Conservation (phyloP, 1,284 basidiomycete genomes). For the Coniferiporia sulphurascens region DNA sequence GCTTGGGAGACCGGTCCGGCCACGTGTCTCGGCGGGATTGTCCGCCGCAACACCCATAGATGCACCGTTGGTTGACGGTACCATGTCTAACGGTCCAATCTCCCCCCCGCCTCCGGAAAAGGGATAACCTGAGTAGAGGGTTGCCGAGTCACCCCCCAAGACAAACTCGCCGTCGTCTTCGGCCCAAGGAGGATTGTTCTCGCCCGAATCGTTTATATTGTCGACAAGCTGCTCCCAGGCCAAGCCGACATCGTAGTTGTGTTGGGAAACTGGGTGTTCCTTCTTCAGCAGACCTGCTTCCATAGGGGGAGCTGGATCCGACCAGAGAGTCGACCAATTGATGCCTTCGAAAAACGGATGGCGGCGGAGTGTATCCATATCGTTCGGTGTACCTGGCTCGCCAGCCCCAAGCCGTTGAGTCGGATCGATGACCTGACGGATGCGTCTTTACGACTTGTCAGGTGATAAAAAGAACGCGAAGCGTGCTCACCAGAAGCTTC, state of each 20-base stretch:
- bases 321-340: slow-evolving; percentile 77
- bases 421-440: slow-evolving; percentile 63
- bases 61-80: neutral
- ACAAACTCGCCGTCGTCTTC: slow-evolving; percentile 20
- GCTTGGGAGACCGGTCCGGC: slow-evolving; percentile 9
- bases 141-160: neutral
- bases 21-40: slow-evolving; percentile 3
- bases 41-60: neutral
- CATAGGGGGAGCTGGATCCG: slow-evolving; percentile 46
- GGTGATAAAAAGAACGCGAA: slow-evolving; percentile 2
- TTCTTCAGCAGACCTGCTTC: slow-evolving; percentile 52
- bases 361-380: slow-evolving; percentile 56
- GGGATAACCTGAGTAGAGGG: slow-evolving; percentile 7
- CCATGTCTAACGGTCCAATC: slow-evolving; percentile 28
- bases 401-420: slow-evolving; percentile 64
- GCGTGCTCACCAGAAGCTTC: slow-evolving; percentile 52
- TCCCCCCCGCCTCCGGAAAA: slow-evolving; percentile 22
- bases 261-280: slow-evolving; percentile 32
- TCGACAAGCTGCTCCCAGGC: slow-evolving; percentile 50
- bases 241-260: slow-evolving; percentile 43
- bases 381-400: slow-evolving; percentile 39
- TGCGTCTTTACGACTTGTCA: slow-evolving; percentile 9
- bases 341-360: slow-evolving; percentile 76
- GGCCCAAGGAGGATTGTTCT: slow-evolving; percentile 32
- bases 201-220: slow-evolving; percentile 27